phyloP scores from a whole-genome alignment of 1,139 yeast genomes.

The Suhomyces ambrosiae region DNA sequence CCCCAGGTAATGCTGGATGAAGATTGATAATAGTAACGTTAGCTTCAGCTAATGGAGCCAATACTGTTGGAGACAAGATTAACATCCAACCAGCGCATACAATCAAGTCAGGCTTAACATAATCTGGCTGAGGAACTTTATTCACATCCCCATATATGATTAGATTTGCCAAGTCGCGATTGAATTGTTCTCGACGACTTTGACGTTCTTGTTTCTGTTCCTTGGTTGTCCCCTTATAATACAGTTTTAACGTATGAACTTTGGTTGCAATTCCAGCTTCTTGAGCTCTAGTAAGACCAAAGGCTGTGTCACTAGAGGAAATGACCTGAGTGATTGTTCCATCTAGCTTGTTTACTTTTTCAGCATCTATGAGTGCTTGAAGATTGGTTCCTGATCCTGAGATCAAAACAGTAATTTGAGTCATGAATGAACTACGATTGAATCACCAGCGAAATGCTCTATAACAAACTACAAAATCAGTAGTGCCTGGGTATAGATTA shows the following conservation, averaged over 20 bases:
- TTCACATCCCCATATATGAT: slow-evolving; percentile 52
- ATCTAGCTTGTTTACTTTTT: slow-evolving; percentile 41
- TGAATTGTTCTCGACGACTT: slow-evolving; percentile 68
- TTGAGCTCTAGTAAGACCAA: slow-evolving; percentile 77
- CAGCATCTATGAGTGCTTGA: slow-evolving; percentile 88
- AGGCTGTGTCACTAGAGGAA: slow-evolving; percentile 82
- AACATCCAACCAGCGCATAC: slow-evolving; percentile 99
- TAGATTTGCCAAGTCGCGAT: slow-evolving; percentile 71
- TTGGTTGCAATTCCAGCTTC: slow-evolving; percentile 67
- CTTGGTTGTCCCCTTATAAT: slow-evolving; percentile 74
- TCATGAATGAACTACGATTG: too few species aligned
- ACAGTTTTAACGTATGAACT: slow-evolving; percentile 71
- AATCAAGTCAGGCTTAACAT: slow-evolving; percentile 70
- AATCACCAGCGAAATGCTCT: too few species aligned
- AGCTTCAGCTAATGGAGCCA: slow-evolving; percentile 62
- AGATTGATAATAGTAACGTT: slow-evolving; percentile 81
- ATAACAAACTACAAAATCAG: too few species aligned
- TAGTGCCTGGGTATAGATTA: too few species aligned
- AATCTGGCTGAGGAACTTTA: slow-evolving; percentile 23
- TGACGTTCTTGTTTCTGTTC: slow-evolving; percentile 57
- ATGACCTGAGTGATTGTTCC: slow-evolving; percentile 74
- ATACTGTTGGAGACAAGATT: slow-evolving; percentile 75
- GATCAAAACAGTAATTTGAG: slow-evolving; percentile 67
- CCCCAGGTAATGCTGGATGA: slow-evolving; percentile 97
- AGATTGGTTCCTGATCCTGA: slow-evolving; percentile 94